Evolutionary conservation across 2,329 filamentous ascomycete genomes (phyloP).

Genomic region (Graphilbum fragrans): DNA sequence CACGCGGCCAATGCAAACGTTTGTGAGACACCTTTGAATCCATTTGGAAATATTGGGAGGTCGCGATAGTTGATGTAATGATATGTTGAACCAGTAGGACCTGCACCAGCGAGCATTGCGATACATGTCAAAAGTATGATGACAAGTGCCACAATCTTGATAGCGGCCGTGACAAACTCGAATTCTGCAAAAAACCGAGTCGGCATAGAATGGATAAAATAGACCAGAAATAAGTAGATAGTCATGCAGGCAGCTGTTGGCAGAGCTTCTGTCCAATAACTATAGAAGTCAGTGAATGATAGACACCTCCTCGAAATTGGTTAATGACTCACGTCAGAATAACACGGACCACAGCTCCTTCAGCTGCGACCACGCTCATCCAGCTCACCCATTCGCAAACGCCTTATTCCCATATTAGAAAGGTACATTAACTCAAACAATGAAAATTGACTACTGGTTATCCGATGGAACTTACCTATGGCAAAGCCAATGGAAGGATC

Average conservation of each 20-base stretch:
- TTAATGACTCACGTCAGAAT: neutral
- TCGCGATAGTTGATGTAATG: neutral
- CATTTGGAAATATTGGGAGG: neutral
- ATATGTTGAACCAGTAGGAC: neutral
- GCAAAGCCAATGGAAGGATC: neutral
- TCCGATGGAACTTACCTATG: neutral
- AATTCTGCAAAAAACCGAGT: conserved; percentile 1
- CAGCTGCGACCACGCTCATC: neutral
- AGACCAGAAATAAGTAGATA: conserved; percentile 1
- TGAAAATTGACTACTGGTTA: too few species aligned
- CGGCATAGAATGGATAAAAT: neutral
- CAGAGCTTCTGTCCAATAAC: neutral
- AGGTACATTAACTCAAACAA: neutral
- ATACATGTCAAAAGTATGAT: neutral
- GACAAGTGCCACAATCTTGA: neutral
- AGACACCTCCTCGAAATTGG: too few species aligned
- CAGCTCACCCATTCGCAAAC: conserved; percentile 1
- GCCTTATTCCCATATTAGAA: neutral
- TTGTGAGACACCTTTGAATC: neutral
- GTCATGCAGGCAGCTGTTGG: conserved; percentile 3
- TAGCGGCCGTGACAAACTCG: neutral
- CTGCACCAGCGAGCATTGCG: neutral
- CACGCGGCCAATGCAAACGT: neutral
- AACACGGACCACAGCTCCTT: neutral
- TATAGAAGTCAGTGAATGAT: too few species aligned